Conservation (phyloP, 768 basidiomycete species). For the Butyriboletus loyo region DNA sequence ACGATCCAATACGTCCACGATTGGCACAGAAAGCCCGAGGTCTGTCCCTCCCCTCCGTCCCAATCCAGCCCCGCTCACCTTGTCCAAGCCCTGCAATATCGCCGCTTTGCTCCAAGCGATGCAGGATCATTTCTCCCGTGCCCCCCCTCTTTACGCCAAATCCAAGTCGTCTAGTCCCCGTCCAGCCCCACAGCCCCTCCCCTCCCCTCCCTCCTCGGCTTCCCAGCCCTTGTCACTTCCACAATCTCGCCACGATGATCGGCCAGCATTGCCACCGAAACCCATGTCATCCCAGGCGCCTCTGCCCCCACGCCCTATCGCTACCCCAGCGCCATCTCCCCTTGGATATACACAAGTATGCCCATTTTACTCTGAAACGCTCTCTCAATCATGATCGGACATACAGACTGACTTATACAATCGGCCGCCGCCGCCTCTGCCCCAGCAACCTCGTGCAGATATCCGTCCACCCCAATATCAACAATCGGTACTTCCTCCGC, state of each 20-base stretch:
- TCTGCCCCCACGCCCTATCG: constrained; percentile 17
- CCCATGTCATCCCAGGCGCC: constrained; percentile 23
- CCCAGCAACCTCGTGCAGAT: constrained; percentile 21
- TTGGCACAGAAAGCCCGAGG: constrained; percentile 81
- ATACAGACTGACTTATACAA: constrained; percentile 24
- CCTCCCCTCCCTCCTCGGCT: constrained; percentile 12
- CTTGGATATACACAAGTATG: constrained; percentile 21
- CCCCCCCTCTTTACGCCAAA: constrained; percentile 89
- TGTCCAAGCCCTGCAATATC: constrained; percentile 70
- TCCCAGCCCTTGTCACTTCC: constrained; percentile 22
- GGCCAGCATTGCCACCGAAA: constrained; percentile 40
- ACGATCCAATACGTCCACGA: constrained; percentile 63
- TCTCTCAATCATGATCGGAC: neutral
- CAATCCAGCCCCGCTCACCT: neutral
- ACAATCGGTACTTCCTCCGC: constrained; percentile 15
- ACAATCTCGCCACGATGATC: constrained; percentile 24
- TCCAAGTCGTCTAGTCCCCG: constrained; percentile 41
- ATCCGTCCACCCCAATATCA: constrained; percentile 29
- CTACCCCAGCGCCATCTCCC: constrained; percentile 5
- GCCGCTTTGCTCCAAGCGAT: constrained; percentile 69
- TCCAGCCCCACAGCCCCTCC: constrained; percentile 21
- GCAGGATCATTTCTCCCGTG: constrained; percentile 76
- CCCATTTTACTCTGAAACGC: neutral
- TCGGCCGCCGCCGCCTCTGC: constrained; percentile 39
- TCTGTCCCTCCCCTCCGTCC: constrained; percentile 11